Conservation (phyloP, 495 filamentous ascomycete species). For the Penicillium coprophilum region DNA sequence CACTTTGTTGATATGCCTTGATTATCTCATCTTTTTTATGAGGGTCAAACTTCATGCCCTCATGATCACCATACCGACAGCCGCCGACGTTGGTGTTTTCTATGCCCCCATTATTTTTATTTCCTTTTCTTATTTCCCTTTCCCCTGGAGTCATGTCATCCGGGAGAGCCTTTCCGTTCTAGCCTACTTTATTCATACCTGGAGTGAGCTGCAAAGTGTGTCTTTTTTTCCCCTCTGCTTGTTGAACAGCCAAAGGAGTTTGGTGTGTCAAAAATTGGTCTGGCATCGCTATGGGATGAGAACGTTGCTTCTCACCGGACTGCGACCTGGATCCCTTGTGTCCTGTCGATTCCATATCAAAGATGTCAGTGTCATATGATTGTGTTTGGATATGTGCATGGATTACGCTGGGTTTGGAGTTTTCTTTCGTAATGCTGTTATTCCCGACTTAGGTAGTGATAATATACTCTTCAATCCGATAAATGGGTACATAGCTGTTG, state of each 20-base stretch:
- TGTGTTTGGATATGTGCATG: slow-evolving; percentile 14
- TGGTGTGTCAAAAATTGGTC: slow-evolving; percentile 23
- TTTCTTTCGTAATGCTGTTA: slow-evolving; percentile 15
- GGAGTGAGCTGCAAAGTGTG: slow-evolving; percentile 8
- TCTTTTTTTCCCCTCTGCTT: slow-evolving; percentile 2
- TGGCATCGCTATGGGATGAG: slow-evolving; percentile 1
- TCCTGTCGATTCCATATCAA: slow-evolving; percentile 20
- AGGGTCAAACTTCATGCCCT: slow-evolving; percentile 18
- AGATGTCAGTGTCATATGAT: slow-evolving; percentile 13
- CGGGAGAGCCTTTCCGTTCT: slow-evolving; percentile 4
- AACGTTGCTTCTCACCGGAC: slow-evolving; percentile 2
- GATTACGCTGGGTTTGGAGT: slow-evolving; percentile 14
- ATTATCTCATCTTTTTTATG: slow-evolving; percentile 1
- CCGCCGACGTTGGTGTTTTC: slow-evolving; percentile 19
- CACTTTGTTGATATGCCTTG: slow-evolving; percentile 22
- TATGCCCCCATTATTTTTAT: slow-evolving; percentile 2
- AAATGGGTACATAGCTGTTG: not conserved
- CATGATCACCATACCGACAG: slow-evolving; percentile 23
- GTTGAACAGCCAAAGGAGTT: slow-evolving; percentile 21
- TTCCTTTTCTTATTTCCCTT: slow-evolving; percentile 7
- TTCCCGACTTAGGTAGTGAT: slow-evolving; percentile 23
- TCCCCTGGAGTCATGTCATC: not conserved
- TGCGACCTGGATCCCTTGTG: slow-evolving; percentile 5
- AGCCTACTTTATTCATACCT: slow-evolving; percentile 9
- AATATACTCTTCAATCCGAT: slow-evolving; percentile 25